Percentiles rank a stretch among this genome's conserved stretches.
Evolutionary conservation across 495 filamentous ascomycete genomes (phyloP).

Genomic region (Annulohypoxylon moriforme): DNA sequence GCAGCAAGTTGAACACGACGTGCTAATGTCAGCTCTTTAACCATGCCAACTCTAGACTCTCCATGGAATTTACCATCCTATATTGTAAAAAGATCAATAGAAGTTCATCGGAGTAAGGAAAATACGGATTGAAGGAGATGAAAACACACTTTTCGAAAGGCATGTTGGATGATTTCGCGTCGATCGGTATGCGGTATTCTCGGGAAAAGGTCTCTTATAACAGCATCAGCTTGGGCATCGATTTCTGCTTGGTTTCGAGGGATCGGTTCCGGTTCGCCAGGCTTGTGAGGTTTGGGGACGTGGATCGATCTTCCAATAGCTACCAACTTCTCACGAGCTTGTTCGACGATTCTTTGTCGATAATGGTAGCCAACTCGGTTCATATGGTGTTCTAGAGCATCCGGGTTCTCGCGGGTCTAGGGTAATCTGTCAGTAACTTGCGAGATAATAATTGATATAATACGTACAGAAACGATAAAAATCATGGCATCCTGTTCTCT

Average conservation of each 20-base stretch:
- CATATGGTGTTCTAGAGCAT: conserved; percentile 62
- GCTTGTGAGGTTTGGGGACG: conserved; percentile 25
- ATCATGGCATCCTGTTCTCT: conserved; percentile 73
- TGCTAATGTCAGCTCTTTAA: conserved; percentile 71
- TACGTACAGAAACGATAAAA: conserved; percentile 82
- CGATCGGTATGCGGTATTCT: conserved; percentile 84
- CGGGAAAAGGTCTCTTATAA: conserved; percentile 85
- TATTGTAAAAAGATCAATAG: conserved; percentile 19
- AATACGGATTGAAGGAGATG: background rate
- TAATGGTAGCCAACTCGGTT: conserved; percentile 86
- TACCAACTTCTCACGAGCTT: conserved; percentile 54
- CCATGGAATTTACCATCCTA: conserved; percentile 47
- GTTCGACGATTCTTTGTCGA: conserved; percentile 61
- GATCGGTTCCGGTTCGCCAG: conserved; percentile 60
- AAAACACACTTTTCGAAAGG: conserved; percentile 80
- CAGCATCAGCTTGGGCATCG: conserved; percentile 76
- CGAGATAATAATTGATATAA: background rate
- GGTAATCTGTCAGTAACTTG: background rate
- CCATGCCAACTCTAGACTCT: conserved; percentile 70
- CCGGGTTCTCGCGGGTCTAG: conserved; percentile 20
- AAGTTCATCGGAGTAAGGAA: background rate
- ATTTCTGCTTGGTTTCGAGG: conserved; percentile 71
- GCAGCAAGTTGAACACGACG: conserved; percentile 85
- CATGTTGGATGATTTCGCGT: conserved; percentile 77
- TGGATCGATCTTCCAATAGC: conserved; percentile 34